Evolutionary conservation across 2,329 filamentous ascomycete species (phyloP).

Genomic region (Penicillium sclerotiorum): DNA sequence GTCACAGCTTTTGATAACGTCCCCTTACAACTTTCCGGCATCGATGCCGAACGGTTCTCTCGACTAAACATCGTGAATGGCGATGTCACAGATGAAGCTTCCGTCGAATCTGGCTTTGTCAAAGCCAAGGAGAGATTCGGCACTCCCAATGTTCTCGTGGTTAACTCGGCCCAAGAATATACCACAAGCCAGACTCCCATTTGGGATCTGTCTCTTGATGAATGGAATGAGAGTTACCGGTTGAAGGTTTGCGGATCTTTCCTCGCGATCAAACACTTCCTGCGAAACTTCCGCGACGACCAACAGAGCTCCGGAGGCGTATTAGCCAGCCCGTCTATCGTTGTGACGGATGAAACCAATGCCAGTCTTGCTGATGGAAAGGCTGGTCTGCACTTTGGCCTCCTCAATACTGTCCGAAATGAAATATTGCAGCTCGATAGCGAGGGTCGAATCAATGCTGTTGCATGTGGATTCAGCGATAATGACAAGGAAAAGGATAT

Average conservation of each 20-base stretch:
- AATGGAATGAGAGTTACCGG: slow-evolving; percentile 56
- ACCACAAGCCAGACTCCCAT: slow-evolving; percentile 53
- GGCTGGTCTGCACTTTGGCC: slow-evolving; percentile 55
- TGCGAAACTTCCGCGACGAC: slow-evolving; percentile 44
- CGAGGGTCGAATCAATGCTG: slow-evolving; percentile 56
- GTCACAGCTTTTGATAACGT: slow-evolving; percentile 57
- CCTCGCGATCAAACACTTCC: slow-evolving; percentile 59
- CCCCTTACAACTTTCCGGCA: slow-evolving; percentile 35
- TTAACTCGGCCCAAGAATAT: slow-evolving; percentile 57
- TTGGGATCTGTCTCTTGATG: slow-evolving; percentile 55
- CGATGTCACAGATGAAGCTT: slow-evolving; percentile 53
- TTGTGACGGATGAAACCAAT: slow-evolving; percentile 58
- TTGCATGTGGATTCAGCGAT: slow-evolving; percentile 54
- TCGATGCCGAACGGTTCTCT: slow-evolving; percentile 31
- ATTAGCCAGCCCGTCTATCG: slow-evolving; percentile 54
- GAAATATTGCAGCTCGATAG: slow-evolving; percentile 57
- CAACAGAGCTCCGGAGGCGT: slow-evolving; percentile 46
- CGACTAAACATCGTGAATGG: slow-evolving; percentile 48
- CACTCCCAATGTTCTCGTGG: slow-evolving; percentile 56
- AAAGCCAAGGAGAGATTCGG: slow-evolving; percentile 50
- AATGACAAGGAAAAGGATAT: slow-evolving; percentile 48
- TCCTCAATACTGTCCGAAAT: slow-evolving; percentile 57
- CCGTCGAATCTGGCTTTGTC: slow-evolving; percentile 45
- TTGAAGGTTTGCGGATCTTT: slow-evolving; percentile 57
- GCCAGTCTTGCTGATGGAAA: slow-evolving; percentile 54